Percentiles rank a stretch among this genome's conserved stretches.
phyloP scores from a whole-genome alignment of 331 rosid genomes.

The Dryas integrifolia region DNA sequence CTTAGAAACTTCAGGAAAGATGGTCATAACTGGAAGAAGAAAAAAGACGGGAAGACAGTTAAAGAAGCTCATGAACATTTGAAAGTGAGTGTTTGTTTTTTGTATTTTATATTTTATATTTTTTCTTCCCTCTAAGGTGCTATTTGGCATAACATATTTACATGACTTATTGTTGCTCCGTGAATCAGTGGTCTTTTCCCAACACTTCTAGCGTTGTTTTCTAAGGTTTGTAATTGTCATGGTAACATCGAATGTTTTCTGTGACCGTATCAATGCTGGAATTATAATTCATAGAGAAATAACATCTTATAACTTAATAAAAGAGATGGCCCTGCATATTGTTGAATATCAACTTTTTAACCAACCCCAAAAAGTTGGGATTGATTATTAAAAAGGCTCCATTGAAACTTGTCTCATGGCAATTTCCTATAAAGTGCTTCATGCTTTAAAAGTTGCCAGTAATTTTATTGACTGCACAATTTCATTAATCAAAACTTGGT shows the following conservation, averaged over 20 bases:
- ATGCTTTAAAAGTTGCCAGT: background rate
- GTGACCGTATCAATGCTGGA: background rate
- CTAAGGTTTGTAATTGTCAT: background rate
- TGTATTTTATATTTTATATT: slow-evolving; percentile 2
- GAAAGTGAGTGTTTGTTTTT: slow-evolving; percentile 58
- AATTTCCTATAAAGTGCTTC: background rate
- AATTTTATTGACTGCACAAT: background rate
- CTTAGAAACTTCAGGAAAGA: slow-evolving; percentile 93
- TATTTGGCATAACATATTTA: background rate
- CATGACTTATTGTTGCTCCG: background rate
- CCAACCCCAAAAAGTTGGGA: background rate
- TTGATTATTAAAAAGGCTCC: background rate
- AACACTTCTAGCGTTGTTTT: background rate
- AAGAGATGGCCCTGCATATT: background rate
- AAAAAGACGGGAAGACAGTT: slow-evolving; percentile 94
- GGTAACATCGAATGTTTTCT: background rate
- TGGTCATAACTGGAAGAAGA: slow-evolving; percentile 98
- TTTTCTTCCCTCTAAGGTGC: background rate
- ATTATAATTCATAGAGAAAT: background rate
- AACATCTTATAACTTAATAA: background rate
- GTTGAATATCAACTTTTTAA: background rate
- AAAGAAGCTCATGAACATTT: slow-evolving; percentile 98
- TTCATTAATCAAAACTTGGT: background rate
- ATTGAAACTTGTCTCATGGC: background rate
- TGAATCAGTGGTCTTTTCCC: background rate